Evolutionary conservation across 441 rosid genomes (phyloP).

Genomic region (Melastoma candidum): DNA sequence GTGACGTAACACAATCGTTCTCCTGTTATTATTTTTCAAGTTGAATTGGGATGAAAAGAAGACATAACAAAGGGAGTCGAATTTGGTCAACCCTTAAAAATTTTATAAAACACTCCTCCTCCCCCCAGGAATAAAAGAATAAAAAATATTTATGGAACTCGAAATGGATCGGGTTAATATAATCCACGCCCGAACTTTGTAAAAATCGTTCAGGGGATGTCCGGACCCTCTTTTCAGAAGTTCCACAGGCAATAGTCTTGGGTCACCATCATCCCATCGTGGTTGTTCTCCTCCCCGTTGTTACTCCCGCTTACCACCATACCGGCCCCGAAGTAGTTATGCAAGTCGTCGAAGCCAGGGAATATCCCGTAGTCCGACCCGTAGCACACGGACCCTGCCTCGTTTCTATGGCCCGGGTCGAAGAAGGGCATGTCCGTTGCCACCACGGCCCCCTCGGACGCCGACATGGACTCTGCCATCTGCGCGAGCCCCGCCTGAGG

Average conservation of each 20-base stretch:
- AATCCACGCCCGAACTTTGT: neutral
- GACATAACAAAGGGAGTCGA: neutral
- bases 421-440: constrained; percentile 18
- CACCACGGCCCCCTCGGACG: constrained; percentile 21
- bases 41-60: no score
- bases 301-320: constrained; percentile 8
- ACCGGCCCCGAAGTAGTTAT: constrained; percentile 5
- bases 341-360: constrained; percentile 38
- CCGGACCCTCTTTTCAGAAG: constrained; percentile 10
- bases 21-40: no score
- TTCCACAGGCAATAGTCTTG: constrained; percentile 29
- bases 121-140: constrained; percentile 10
- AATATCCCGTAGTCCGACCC: constrained; percentile 24
- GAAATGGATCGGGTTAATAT: no score
- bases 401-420: constrained; percentile 22
- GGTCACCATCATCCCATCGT: constrained; percentile 6
- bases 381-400: constrained; percentile 12
- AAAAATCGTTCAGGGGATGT: neutral
- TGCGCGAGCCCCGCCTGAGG: constrained; percentile 7
- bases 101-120: no score
- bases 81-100: constrained; percentile 7
- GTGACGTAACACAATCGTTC: no score
- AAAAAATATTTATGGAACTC: neutral
- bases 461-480: constrained; percentile 30
- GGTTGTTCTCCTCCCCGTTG: constrained; percentile 15